These are phyloP conservation scores for Discostella stelligera DNA, from an alignment of 352 stramenopile genomes.

Conservation along the genomic window DNA sequence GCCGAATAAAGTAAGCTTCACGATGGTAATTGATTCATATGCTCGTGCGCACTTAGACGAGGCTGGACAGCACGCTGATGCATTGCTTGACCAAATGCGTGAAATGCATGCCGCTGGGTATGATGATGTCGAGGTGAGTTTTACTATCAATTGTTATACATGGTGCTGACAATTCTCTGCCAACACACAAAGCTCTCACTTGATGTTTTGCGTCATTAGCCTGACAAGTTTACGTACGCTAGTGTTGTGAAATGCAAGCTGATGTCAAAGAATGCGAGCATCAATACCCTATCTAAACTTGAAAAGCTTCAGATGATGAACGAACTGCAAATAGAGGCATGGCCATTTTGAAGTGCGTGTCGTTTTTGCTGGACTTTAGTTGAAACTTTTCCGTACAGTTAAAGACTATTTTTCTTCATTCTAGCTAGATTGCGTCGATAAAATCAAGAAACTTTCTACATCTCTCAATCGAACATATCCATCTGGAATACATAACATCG, in stretches of 20 bases:
- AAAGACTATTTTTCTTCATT: neutral
- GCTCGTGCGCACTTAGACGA: slow-evolving; percentile 9
- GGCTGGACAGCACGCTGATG: slow-evolving; percentile 28
- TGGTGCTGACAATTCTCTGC: neutral
- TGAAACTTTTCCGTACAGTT: neutral
- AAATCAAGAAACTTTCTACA: slow-evolving; percentile 1
- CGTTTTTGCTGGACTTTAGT: too few relatives aligned
- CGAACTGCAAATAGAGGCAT: slow-evolving; percentile 42
- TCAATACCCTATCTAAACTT: slow-evolving; percentile 22
- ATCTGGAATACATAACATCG: slow-evolving; percentile 42
- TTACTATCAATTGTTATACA: neutral
- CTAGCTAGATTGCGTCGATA: too few relatives aligned
- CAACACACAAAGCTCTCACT: too few relatives aligned
- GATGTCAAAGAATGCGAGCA: slow-evolving; percentile 10
- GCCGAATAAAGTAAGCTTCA: slow-evolving; percentile 44
- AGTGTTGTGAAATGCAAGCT: slow-evolving; percentile 40
- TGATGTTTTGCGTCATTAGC: neutral
- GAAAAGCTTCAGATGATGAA: slow-evolving; percentile 44
- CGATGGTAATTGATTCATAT: slow-evolving; percentile 46
- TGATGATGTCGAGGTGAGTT: slow-evolving; percentile 35
- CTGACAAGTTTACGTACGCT: slow-evolving; percentile 40
- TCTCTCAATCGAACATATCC: slow-evolving; percentile 27
- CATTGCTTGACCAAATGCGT: slow-evolving; percentile 52
- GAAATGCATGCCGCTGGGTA: slow-evolving; percentile 46
- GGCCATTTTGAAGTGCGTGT: slow-evolving; percentile 40